Conservation (phyloP, 1,139 yeast species). For the Hemisphaericaspora xylofermentans region DNA sequence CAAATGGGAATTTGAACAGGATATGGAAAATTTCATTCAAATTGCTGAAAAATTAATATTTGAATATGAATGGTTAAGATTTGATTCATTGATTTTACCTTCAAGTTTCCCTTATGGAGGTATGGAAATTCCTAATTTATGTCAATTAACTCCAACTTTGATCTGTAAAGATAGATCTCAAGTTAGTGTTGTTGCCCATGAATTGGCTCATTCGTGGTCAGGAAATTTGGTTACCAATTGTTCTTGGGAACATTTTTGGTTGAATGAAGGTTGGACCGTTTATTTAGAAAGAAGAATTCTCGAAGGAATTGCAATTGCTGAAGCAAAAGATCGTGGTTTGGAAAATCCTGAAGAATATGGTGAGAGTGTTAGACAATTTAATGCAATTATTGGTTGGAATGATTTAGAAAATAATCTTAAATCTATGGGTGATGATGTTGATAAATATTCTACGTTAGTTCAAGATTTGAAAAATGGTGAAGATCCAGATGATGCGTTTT, state of each 20-base stretch:
- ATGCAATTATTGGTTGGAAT: conserved; percentile 86
- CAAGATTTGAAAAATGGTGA: conserved; percentile 63
- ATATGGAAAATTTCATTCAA: conserved; percentile 74
- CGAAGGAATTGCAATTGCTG: conserved; percentile 46
- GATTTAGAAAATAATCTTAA: conserved; percentile 67
- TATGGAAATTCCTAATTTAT: conserved; percentile 91
- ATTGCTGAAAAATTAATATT: conserved; percentile 82
- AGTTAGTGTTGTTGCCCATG: conserved; percentile 88
- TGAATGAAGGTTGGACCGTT: conserved; percentile 96
- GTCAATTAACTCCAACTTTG: conserved; percentile 88
- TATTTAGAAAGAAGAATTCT: conserved; percentile 83
- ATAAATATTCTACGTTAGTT: conserved; percentile 62
- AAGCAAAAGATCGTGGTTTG: conserved; percentile 6
- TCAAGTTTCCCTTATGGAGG: conserved; percentile 92
- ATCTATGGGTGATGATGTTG: conserved; percentile 54
- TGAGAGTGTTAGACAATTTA: conserved; percentile 72
- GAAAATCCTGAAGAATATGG: conserved; percentile 47
- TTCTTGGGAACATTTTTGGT: conserved; percentile 93
- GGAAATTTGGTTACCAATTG: conserved; percentile 88
- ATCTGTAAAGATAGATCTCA: conserved; percentile 84
- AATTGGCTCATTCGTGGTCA: conserved; percentile 89
- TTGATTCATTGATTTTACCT: conserved; percentile 80
- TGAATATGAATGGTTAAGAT: conserved; percentile 82
- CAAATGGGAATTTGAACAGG: conserved; percentile 76
- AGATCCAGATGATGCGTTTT: conserved; percentile 90